Evolutionary conservation across 495 filamentous ascomycete genomes (phyloP).

Genomic region (Daldinia concentrica): DNA sequence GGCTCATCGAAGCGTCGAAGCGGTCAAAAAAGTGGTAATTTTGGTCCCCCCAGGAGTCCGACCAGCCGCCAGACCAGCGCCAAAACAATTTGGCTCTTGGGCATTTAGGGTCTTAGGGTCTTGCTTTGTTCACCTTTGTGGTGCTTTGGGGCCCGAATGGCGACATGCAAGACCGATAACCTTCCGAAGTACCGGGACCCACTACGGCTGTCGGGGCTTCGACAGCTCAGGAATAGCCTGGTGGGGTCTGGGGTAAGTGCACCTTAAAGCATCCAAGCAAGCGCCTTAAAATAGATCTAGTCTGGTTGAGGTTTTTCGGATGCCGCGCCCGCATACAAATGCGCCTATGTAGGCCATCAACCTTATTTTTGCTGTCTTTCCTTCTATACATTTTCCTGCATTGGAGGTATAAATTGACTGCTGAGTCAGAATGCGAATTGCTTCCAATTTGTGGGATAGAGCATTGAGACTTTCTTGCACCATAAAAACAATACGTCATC

Average conservation of each 20-base stretch:
- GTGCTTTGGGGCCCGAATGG: constrained; percentile 39
- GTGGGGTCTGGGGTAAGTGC: constrained; percentile 38
- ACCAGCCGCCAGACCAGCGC: constrained; percentile 23
- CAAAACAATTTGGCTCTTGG: constrained; percentile 13
- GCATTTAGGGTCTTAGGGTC: constrained; percentile 15
- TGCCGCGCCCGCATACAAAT: constrained; percentile 1
- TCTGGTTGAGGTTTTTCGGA: constrained; percentile 17
- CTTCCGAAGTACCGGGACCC: constrained; percentile 32
- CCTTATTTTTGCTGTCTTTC: neutral
- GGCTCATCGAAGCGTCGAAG: constrained; percentile 26
- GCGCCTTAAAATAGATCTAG: constrained; percentile 27
- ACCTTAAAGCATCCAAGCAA: neutral
- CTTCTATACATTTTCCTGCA: neutral
- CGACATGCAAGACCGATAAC: constrained; percentile 42
- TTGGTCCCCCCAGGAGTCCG: constrained; percentile 5
- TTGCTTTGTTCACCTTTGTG: constrained; percentile 25
- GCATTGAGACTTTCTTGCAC: neutral
- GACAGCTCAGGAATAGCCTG: constrained; percentile 24
- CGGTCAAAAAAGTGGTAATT: constrained; percentile 35
- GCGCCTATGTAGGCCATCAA: neutral
- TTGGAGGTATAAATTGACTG: neutral
- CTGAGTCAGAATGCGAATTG: neutral
- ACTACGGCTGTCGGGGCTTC: constrained; percentile 36
- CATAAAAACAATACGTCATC: neutral
- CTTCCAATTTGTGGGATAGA: neutral